Evolutionary conservation across 208 protist genomes (phyloP), one percentile per base, ranked within the genome.

Genomic region (Trypanosoma mega): DNA sequence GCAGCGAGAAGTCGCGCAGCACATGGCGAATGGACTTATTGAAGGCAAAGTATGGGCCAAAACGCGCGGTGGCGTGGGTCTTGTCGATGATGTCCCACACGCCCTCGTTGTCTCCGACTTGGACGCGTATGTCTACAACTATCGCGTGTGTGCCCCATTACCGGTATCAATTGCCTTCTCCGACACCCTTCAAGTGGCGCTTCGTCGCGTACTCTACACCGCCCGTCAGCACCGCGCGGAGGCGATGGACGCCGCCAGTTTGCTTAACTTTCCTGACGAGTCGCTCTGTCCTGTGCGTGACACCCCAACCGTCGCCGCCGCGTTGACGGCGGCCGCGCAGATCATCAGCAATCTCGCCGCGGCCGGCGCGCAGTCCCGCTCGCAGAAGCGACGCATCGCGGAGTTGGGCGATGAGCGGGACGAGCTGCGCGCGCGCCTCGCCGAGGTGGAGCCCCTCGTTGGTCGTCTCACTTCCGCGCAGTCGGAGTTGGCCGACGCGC

Each of bases 221-320:
- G 65, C 82, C 39, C 69, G 72, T 16, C 63, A 64, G 37, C 76
- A 76, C 3, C 23, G n/a, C 27, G 9, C 16, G 11, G 43, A 37
- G 5, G 16, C 41, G 3, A 24, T 18, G 11, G 45, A 50, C 30
- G 9, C 43, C 23, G 39, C 14, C 24, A 46, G 29, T 21, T 8
- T 1, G 27, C 29, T 41, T 14, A 54, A 14, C 30, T 54, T 63
- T 50, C 2, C 29, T 20, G 31, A 66, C n/a, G 47, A 55, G 2
- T 43, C 72, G 24, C 26, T 90, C 36, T 77, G 74, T 37, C 78
- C 82, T 16, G 82, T 92, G 34, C 62, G 47, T 20, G 82, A 85
- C 53, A 72, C 63, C 1, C 48, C 58, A 3, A 62, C 67, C 16
- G 50, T 85, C 26, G 56, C 73, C 1, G 51, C 31, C 9, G 76